Conservation (phyloP, 1,139 yeast genomes). For the Spencermartinsiella ligniputridi region DNA sequence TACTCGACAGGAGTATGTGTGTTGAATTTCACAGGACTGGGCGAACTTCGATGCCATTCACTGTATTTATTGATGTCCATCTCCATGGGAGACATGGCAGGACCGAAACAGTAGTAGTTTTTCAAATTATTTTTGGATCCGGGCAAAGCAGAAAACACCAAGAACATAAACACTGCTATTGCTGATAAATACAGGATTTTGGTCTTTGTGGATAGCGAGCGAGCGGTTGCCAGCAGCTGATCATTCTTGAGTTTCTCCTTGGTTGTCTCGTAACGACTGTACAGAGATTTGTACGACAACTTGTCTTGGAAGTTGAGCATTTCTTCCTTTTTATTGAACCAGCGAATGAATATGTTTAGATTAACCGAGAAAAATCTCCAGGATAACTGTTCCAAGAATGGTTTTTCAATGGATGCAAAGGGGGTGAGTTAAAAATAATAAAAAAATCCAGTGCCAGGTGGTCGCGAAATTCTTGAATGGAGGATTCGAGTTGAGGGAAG, state of each 20-base stretch:
- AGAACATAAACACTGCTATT: constrained; percentile 12
- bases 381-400: too few relatives aligned
- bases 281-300: constrained; percentile 2
- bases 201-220: constrained; percentile 12
- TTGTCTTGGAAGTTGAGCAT: constrained; percentile 3
- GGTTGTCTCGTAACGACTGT: constrained; percentile 1
- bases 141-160: constrained; percentile 14
- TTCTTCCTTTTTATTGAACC: too few relatives aligned
- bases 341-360: too few relatives aligned
- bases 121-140: constrained; percentile 18
- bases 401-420: too few relatives aligned
- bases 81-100: constrained; percentile 27
- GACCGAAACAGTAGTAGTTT: constrained; percentile 27
- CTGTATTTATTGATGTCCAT: constrained; percentile 25
- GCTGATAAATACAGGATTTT: constrained; percentile 11
- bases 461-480: too few relatives aligned
- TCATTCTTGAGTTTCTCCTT: neutral
- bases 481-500: too few relatives aligned
- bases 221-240: constrained; percentile 8
- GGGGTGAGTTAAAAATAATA: too few relatives aligned
- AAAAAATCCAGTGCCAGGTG: too few relatives aligned
- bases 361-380: too few relatives aligned
- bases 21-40: constrained; percentile 28
- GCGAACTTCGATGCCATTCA: constrained; percentile 26
- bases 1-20: constrained; percentile 6